A percentile compares a stretch with the other conserved stretches of the same genome.
These are phyloP conservation scores for Aureobasidium zeae DNA, from an alignment of 2,329 filamentous ascomycete species.

Conservation along the genomic window DNA sequence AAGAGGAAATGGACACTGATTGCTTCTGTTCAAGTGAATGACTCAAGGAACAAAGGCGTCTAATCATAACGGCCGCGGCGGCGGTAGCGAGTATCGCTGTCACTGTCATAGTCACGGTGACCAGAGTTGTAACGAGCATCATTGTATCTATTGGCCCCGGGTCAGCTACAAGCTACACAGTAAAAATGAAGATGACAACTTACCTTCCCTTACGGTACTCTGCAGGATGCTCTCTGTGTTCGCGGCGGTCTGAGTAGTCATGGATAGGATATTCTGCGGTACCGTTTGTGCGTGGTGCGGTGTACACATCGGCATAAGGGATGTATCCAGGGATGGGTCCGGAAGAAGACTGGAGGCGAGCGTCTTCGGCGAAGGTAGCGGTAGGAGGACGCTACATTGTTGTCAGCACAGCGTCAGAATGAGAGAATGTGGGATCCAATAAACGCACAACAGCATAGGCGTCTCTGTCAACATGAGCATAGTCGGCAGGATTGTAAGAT, in stretches of 20 bases:
- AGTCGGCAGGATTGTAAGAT: conserved; percentile 15
- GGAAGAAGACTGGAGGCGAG: conserved; percentile 7
- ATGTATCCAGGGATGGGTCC: conserved; percentile 24
- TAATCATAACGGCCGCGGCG: conserved; percentile 8
- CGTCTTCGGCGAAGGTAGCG: not conserved
- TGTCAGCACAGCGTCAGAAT: too few species aligned
- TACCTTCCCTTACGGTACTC: not conserved
- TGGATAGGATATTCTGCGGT: not conserved
- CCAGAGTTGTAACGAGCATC: not conserved
- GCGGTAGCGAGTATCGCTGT: not conserved
- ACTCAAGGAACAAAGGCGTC: too few species aligned
- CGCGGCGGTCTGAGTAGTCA: not conserved
- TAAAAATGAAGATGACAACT: not conserved
- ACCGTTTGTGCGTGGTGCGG: conserved; percentile 7
- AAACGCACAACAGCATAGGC: not conserved
- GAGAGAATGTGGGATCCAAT: too few species aligned
- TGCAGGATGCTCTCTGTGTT: not conserved
- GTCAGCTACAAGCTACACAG: not conserved
- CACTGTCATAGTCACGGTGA: not conserved
- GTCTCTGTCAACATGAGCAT: conserved; percentile 4
- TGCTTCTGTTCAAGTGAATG: too few species aligned
- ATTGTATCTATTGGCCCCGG: not conserved
- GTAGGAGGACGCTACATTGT: too few species aligned
- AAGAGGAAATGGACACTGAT: too few species aligned
- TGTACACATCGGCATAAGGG: conserved; percentile 30